phyloP scores from a whole-genome alignment of 2,329 filamentous ascomycete genomes.

The Ceratocystis huliohia region DNA sequence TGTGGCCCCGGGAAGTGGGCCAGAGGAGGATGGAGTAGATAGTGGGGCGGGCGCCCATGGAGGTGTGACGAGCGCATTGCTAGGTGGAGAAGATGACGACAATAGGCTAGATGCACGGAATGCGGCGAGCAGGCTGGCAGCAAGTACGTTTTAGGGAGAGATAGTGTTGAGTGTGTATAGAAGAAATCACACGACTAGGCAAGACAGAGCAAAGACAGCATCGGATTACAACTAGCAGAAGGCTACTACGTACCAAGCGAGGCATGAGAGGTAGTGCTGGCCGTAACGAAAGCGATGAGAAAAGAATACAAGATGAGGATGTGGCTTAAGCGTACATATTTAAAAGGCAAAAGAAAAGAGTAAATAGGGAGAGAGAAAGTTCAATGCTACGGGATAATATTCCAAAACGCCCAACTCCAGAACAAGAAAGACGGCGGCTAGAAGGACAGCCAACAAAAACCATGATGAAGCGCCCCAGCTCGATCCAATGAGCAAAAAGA shows the following conservation, averaged over 20 bases:
- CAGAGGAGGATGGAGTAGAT: not conserved
- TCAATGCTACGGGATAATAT: not conserved
- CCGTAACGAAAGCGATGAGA: not conserved
- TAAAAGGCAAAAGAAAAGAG: not conserved
- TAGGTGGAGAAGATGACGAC: conserved; percentile 74
- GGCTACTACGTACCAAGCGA: not conserved
- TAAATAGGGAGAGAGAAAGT: not conserved
- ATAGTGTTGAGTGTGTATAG: not conserved
- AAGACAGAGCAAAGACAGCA: not conserved
- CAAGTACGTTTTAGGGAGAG: conserved; percentile 66
- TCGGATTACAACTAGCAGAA: not conserved
- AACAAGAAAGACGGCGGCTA: not conserved
- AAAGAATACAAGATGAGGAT: too few species aligned
- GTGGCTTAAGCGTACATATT: too few species aligned
- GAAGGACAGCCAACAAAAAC: not conserved
- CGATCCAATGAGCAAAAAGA: not conserved
- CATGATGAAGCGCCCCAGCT: not conserved
- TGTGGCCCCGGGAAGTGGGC: conserved; percentile 18
- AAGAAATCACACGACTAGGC: not conserved
- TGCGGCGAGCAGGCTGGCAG: conserved; percentile 82
- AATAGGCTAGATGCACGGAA: conserved; percentile 92
- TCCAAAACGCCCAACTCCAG: not conserved
- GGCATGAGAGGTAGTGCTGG: not conserved
- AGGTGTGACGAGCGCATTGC: conserved; percentile 33
- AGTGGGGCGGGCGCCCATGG: conserved; percentile 29